Conservation (phyloP, 2,329 filamentous ascomycete genomes). For the Colletotrichum australisinense region DNA sequence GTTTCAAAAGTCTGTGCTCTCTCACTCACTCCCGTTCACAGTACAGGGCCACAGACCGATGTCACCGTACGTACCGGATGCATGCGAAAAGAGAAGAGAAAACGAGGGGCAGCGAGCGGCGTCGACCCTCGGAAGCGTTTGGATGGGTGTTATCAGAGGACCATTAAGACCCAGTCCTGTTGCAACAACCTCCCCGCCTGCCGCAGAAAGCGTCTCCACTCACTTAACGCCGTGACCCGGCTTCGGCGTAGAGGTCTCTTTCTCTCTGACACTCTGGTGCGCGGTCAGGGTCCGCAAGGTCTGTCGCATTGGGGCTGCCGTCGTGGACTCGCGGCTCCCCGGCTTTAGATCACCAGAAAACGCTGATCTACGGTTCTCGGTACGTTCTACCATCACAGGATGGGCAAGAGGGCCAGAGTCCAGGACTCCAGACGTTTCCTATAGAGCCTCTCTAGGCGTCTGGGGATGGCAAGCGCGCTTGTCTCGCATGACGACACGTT, state of each 20-base stretch:
- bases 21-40: neutral
- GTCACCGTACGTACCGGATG: constrained; percentile 23
- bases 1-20: constrained; percentile 13
- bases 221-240: constrained; percentile 16
- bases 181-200: constrained; percentile 24
- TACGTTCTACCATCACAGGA: too few species aligned
- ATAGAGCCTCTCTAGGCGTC: neutral
- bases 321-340: constrained; percentile 4
- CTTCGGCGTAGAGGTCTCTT: neutral
- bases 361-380: neutral
- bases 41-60: constrained; percentile 8
- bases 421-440: too few species aligned
- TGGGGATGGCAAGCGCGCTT: constrained; percentile 1
- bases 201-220: constrained; percentile 21
- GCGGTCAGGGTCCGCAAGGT: constrained; percentile 5
- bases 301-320: neutral
- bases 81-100: constrained; percentile 9
- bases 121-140: neutral
- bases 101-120: neutral
- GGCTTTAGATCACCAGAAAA: neutral
- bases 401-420: too few species aligned
- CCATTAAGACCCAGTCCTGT: neutral
- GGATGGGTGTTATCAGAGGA: constrained; percentile 14
- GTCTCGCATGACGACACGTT: constrained; percentile 4
- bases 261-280: too few species aligned